phyloP scores from a whole-genome alignment of 805 yeast species.

The Komagataella kurtzmanii region DNA sequence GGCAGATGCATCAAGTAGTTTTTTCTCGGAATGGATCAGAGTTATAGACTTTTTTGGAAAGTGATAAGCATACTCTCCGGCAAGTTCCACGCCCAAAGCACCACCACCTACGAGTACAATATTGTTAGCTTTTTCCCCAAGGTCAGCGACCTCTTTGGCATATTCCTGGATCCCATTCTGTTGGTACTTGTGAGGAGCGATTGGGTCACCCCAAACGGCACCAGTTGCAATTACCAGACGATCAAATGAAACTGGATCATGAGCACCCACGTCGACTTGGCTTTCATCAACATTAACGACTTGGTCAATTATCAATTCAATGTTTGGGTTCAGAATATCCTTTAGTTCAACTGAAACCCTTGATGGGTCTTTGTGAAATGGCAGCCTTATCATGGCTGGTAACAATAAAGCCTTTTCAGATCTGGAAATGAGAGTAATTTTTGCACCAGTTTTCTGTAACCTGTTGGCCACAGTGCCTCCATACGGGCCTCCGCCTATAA shows the following conservation, averaged over 20 bases:
- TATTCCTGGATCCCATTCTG: constrained; percentile 3
- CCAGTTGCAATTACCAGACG: constrained; percentile 18
- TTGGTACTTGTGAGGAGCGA: constrained; percentile 2
- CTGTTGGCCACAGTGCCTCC: constrained; percentile 4
- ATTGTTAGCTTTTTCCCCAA: constrained; percentile 10
- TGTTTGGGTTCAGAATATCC: constrained; percentile 7
- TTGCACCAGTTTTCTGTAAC: background rate
- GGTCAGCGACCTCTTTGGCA: constrained; percentile 5
- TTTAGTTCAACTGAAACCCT: constrained; percentile 6
- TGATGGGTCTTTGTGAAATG: constrained; percentile 4
- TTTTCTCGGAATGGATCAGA: constrained; percentile 10
- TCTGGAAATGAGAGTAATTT: constrained; percentile 7
- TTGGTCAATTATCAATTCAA: constrained; percentile 11
- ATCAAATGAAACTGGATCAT: constrained; percentile 9
- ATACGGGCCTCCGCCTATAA: constrained; percentile 7
- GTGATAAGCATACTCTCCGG: constrained; percentile 16
- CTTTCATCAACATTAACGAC: constrained; percentile 8
- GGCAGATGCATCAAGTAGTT: constrained; percentile 4
- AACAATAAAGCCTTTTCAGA: constrained; percentile 4
- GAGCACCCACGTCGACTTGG: constrained; percentile 5
- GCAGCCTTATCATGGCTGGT: constrained; percentile 7
- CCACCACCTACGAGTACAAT: constrained; percentile 21
- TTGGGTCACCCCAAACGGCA: constrained; percentile 14
- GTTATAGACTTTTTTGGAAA: constrained; percentile 12
- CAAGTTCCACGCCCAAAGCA: constrained; percentile 15